Percentiles rank a stretch among this genome's conserved stretches.
These are phyloP conservation scores for Gonapodya sp. DNA, from an alignment of 192 early-diverging fungal species.

Conservation along the genomic window DNA sequence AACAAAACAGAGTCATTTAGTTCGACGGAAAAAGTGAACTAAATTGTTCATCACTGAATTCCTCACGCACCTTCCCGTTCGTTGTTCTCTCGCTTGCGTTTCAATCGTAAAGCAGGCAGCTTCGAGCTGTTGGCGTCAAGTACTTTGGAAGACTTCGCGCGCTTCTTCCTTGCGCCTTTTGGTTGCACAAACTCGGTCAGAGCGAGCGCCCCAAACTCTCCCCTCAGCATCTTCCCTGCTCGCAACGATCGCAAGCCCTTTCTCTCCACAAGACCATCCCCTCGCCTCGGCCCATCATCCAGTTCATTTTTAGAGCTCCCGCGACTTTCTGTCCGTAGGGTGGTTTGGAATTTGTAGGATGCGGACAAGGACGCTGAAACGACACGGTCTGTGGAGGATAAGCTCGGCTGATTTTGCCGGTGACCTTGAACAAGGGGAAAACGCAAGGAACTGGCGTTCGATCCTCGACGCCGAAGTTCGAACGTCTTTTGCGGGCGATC, in stretches of 20 bases:
- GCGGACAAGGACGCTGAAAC: background rate
- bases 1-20: background rate
- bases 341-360: background rate
- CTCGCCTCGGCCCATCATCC: no score
- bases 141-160: background rate
- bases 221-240: background rate
- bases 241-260: background rate
- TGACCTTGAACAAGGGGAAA: background rate
- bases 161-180: background rate
- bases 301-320: no score
- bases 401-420: background rate
- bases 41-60: no score
- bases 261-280: background rate
- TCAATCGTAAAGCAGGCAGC: background rate
- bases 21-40: background rate
- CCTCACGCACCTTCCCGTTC: background rate
- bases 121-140: no score
- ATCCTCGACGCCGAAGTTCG: background rate
- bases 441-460: background rate
- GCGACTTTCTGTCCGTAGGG: background rate
- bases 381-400: background rate
- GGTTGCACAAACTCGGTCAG: background rate
- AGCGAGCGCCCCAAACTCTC: background rate
- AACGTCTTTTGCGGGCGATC: background rate
- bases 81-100: background rate